A percentile compares a stretch with the other conserved stretches of the same genome.
Conservation (phyloP, 2,329 filamentous ascomycete species). For the Fusarium duplospermum region DNA sequence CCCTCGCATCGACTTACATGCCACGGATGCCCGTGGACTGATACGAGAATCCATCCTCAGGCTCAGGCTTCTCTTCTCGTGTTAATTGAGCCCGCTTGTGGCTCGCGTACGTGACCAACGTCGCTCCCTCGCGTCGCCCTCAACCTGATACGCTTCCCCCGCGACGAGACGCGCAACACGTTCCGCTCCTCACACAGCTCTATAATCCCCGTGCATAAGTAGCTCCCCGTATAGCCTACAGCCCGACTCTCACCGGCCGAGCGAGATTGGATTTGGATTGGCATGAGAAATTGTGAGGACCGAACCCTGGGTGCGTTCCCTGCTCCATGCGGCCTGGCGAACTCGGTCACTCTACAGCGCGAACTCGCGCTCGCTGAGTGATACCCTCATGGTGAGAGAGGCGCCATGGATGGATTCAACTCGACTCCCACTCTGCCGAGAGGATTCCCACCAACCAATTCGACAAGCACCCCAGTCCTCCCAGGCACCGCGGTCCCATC, state of each 20-base stretch:
- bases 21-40: not conserved
- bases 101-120: slow-evolving; percentile 15
- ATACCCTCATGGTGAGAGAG: slow-evolving; percentile 30
- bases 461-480: slow-evolving; percentile 2
- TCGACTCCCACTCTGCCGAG: not conserved
- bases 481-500: slow-evolving; percentile 6
- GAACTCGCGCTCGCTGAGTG: slow-evolving; percentile 2
- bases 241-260: slow-evolving; percentile 25
- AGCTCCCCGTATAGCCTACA: not conserved
- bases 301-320: slow-evolving; percentile 1
- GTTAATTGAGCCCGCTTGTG: not conserved
- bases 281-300: slow-evolving; percentile 15
- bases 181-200: slow-evolving; percentile 13
- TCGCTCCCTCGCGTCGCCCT: slow-evolving; percentile 9
- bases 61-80: slow-evolving; percentile 1
- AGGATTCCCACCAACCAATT: slow-evolving; percentile 24
- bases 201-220: slow-evolving; percentile 16
- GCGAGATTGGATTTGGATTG: slow-evolving; percentile 14
- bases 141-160: slow-evolving; percentile 33
- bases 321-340: slow-evolving; percentile 14
- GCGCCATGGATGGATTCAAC: slow-evolving; percentile 9
- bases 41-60: slow-evolving; percentile 16
- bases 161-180: slow-evolving; percentile 21
- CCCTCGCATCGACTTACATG: not conserved
- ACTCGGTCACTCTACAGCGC: slow-evolving; percentile 8